Evolutionary conservation across 805 yeast species (phyloP), one percentile per base, ranked within the genome.

Genomic region (Zygosaccharomyces lentus): DNA sequence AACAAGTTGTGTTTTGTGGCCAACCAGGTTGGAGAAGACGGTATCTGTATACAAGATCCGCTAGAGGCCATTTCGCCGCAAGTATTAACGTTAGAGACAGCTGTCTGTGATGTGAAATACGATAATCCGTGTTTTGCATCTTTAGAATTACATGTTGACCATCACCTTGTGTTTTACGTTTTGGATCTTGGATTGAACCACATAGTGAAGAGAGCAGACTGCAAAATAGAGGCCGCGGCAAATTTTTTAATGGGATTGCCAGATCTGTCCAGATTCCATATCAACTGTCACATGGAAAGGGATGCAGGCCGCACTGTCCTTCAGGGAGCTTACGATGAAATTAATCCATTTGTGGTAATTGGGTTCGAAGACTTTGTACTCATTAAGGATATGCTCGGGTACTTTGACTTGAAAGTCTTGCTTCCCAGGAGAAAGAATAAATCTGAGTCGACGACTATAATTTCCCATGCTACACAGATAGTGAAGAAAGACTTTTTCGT

Each of bases 121-220:
- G 93, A 84, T 15, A 89, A 88, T 57, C 98, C 98, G 0, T 60
- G 80, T 8, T 91, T 90, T 74, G 95, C 88, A 0, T 75, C 90
- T 0, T 65, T 93, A 6, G 98, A 91, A 58, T 66, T 77, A 6
- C 59, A 56, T 25, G 59, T 55, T 16, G 59, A 57, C 47, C 72
- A 67, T 41, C 53, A 58, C 24, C 68, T 91, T 43, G 75, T 78
- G 3, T 84, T 78, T 60, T 91, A 91, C 66, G 91, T 87, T 57
- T 67, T 90, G 21, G 97, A 93, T 62, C 73, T 87, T 34, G 96
- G 97, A 1, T 68, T 91, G 38, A 90, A 90, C 58, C 85, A 84
- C 59, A 76, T 90, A 1, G 72, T 84, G 1, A 76, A 74, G 46
- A 73, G 72, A 41, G 52, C 73, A 66, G 65, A 59, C 75, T n/a